A percentile compares a stretch with the other conserved stretches of the same genome.
These are phyloP conservation scores for Tetragonia tetragonoides DNA, from an alignment of 148 eudicot genomes.

Conservation along the genomic window DNA sequence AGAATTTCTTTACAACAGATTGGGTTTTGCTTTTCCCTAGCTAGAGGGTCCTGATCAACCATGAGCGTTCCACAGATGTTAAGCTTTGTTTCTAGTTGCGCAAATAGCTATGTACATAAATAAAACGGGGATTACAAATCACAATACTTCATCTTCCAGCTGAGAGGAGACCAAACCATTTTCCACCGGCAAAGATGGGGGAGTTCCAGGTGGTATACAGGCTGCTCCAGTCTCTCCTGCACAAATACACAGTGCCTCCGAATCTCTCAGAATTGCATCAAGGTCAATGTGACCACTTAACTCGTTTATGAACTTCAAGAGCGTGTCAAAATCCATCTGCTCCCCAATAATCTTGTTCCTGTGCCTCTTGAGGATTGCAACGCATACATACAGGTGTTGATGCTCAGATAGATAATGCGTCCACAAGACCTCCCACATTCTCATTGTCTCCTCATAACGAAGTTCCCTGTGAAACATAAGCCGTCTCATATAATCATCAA, in stretches of 20 bases:
- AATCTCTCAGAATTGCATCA: conserved; percentile 60
- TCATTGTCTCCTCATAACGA: conserved; percentile 63
- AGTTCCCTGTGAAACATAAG: conserved; percentile 58
- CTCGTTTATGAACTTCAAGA: conserved; percentile 85
- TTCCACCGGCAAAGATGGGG: conserved; percentile 69
- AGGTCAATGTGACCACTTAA: conserved; percentile 81
- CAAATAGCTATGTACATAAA: conserved; percentile 15
- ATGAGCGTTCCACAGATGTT: background rate
- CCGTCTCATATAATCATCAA: background rate
- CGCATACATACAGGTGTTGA: conserved; percentile 77
- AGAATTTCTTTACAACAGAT: conserved; percentile 17
- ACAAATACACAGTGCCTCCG: conserved; percentile 87
- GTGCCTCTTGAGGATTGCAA: conserved; percentile 72
- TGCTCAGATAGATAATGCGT: conserved; percentile 81
- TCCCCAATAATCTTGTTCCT: conserved; percentile 82
- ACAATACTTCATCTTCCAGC: conserved; percentile 73
- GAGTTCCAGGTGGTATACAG: conserved; percentile 93
- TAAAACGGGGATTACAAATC: conserved; percentile 5
- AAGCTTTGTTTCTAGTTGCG: background rate
- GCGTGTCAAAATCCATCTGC: conserved; percentile 93
- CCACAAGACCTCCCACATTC: conserved; percentile 92
- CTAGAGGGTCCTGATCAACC: background rate
- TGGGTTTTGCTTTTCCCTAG: background rate
- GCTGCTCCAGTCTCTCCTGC: conserved; percentile 96
- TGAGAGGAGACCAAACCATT: conserved; percentile 53